These are phyloP conservation scores for Helotiales sp. DNA, from an alignment of 2,329 filamentous ascomycete genomes.

Conservation along the genomic window DNA sequence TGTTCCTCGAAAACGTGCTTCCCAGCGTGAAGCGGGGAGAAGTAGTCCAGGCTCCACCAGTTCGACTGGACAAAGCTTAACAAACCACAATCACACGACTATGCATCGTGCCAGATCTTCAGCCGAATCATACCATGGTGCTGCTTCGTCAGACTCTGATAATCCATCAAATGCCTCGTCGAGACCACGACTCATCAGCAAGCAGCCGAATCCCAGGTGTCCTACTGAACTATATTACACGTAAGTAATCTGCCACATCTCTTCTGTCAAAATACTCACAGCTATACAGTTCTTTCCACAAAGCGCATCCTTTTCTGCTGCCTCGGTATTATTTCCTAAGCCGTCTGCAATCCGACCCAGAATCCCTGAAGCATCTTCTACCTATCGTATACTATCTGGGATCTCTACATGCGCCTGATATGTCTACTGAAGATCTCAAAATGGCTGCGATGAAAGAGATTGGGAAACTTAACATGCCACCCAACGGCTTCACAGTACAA, in stretches of 20 bases:
- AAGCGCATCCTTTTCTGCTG: constrained; percentile 38
- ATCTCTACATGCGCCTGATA: constrained; percentile 37
- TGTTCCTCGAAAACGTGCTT: constrained; percentile 20
- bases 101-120: constrained; percentile 6
- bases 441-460: constrained; percentile 28
- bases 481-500: constrained; percentile 38
- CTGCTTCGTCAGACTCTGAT: constrained; percentile 14
- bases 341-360: constrained; percentile 35
- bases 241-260: constrained; percentile 20
- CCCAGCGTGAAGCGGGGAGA: constrained; percentile 12
- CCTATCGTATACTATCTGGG: constrained; percentile 40
- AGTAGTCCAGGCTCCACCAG: constrained; percentile 5
- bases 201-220: constrained; percentile 23
- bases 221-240: constrained; percentile 28
- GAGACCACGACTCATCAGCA: constrained; percentile 6
- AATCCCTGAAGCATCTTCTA: constrained; percentile 32
- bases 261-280: constrained; percentile 28
- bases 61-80: not conserved
- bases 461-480: constrained; percentile 31
- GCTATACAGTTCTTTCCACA: constrained; percentile 34
- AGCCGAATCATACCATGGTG: constrained; percentile 11
- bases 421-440: constrained; percentile 35
- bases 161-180: constrained; percentile 23
- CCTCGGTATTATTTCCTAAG: constrained; percentile 37
- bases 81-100: not conserved